A percentile compares a stretch with the other conserved stretches of the same genome.
These are phyloP conservation scores for Gynochthodes officinalis DNA, from an alignment of 257 asterid species.

Conservation along the genomic window DNA sequence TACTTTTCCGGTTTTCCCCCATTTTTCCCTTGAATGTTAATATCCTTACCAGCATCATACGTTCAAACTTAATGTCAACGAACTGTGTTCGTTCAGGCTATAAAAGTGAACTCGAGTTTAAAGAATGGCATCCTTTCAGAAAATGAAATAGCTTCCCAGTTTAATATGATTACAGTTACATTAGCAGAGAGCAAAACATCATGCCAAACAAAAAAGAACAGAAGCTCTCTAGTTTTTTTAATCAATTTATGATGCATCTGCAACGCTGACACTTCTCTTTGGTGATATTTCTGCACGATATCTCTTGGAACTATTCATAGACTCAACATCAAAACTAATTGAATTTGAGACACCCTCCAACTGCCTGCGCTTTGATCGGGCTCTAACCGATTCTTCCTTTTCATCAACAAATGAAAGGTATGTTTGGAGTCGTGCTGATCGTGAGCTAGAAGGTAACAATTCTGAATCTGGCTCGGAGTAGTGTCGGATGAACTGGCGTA, in stretches of 20 bases:
- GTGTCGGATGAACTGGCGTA: slow-evolving; percentile 28
- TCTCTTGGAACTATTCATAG: slow-evolving; percentile 20
- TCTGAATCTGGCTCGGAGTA: slow-evolving; percentile 20
- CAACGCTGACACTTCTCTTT: not conserved
- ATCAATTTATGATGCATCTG: not conserved
- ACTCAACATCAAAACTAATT: slow-evolving; percentile 15
- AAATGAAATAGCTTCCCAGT: not conserved
- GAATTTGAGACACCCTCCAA: slow-evolving; percentile 21
- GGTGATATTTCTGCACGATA: slow-evolving; percentile 14
- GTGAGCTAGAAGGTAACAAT: slow-evolving; percentile 26
- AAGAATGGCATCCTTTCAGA: not conserved
- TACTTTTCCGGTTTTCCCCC: too few species aligned
- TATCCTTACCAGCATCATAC: too few species aligned
- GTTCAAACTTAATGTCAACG: too few species aligned
- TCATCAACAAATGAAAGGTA: slow-evolving; percentile 53
- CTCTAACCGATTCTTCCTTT: slow-evolving; percentile 40
- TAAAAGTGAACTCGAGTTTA: too few species aligned
- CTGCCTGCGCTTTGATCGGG: slow-evolving; percentile 32
- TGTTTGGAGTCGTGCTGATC: slow-evolving; percentile 30
- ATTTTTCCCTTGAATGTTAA: too few species aligned
- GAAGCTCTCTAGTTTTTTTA: not conserved
- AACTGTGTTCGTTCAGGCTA: too few species aligned
- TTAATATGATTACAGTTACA: not conserved
- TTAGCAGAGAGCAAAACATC: not conserved
- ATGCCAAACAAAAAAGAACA: not conserved